Conservation (phyloP, 164 flowering plant genomes). For the Vitis vinifera region ASM3070453v1 NC_081809.1:10366001-10366500, state of each 20-base stretch:
- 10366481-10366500: conserved; percentile 94
- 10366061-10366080: conserved; percentile 4
- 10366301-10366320: conserved; percentile 53
- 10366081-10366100: conserved; percentile 13
- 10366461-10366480: conserved; percentile 63
- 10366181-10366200: conserved; percentile 12
- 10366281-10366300: conserved; percentile 40
- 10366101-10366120: conserved; percentile 8
- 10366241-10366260: conserved; percentile 32
- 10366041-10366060: conserved; percentile 2
- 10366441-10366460: neutral
- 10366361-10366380: neutral
- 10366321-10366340: conserved; percentile 42
- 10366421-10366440: neutral
- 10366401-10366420: too few species aligned
- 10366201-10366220: conserved; percentile 20
- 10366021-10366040: conserved; percentile 8
- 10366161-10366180: conserved; percentile 17
- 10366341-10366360: conserved; percentile 67
- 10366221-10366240: conserved; percentile 23
- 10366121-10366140: conserved; percentile 24
- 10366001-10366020: conserved; percentile 13
- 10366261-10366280: conserved; percentile 29
- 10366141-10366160: conserved; percentile 15
- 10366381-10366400: neutral